A percentile compares a stretch with the other conserved stretches of the same genome.
Evolutionary conservation across 257 asterid genomes (phyloP).

Genomic region (Solanum arcanum): DNA sequence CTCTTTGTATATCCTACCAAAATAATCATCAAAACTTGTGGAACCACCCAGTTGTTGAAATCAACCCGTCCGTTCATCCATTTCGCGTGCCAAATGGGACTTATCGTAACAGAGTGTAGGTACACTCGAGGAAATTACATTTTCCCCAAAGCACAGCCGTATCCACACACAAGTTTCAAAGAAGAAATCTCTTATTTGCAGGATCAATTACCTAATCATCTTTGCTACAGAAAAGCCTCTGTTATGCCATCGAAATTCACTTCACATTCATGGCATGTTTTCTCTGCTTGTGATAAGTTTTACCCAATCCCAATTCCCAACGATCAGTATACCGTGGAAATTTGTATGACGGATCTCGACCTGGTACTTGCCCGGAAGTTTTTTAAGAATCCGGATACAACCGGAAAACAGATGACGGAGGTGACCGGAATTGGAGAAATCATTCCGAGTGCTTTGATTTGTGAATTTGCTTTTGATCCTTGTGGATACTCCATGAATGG

Average conservation of each 20-base stretch:
- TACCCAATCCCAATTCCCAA: not conserved
- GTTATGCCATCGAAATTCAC: constrained; percentile 48
- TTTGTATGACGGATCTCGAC: constrained; percentile 89
- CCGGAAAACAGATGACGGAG: constrained; percentile 78
- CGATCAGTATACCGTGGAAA: constrained; percentile 47
- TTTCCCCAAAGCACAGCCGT: constrained; percentile 79
- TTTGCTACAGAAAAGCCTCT: constrained; percentile 41
- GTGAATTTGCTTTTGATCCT: constrained; percentile 90
- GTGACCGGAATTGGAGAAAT: constrained; percentile 42
- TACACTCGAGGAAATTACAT: constrained; percentile 92
- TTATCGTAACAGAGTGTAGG: constrained; percentile 51
- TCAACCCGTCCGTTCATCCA: constrained; percentile 53
- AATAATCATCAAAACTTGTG: constrained; percentile 93
- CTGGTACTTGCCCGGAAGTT: constrained; percentile 51
- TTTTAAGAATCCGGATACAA: constrained; percentile 42
- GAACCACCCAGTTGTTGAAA: constrained; percentile 77
- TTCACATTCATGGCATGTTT: constrained; percentile 77
- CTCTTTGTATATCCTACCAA: constrained; percentile 78
- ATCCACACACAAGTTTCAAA: constrained; percentile 65
- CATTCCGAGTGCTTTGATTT: constrained; percentile 40
- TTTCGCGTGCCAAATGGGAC: constrained; percentile 46
- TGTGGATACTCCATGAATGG: constrained; percentile 99
- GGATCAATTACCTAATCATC: constrained; percentile 35
- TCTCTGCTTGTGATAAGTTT: constrained; percentile 31
- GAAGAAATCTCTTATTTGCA: constrained; percentile 62